phyloP scores from a whole-genome alignment of 1,284 basidiomycete genomes.

The Takashimella koratensis region DNA sequence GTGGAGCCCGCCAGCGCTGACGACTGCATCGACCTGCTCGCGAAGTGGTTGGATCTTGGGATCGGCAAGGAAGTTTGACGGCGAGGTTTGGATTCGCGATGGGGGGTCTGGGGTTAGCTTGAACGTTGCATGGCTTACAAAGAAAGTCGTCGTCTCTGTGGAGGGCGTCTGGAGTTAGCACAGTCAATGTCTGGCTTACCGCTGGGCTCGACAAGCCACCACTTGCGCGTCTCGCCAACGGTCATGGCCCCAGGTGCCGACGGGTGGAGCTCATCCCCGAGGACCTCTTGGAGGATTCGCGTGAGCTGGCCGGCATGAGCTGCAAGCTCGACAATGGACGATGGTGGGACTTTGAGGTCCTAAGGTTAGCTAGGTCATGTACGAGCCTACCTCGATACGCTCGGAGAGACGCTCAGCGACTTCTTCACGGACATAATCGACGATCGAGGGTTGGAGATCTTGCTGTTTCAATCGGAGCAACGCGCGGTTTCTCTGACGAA shows the following conservation, averaged over 20 bases:
- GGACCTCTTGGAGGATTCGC: slow-evolving; percentile 70
- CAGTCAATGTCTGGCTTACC: slow-evolving; percentile 61
- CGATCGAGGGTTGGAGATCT: slow-evolving; percentile 54
- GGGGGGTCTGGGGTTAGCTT: slow-evolving; percentile 16
- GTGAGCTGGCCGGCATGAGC: slow-evolving; percentile 94
- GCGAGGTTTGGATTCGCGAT: slow-evolving; percentile 29
- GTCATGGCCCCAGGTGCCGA: slow-evolving; percentile 8
- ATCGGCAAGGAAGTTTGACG: slow-evolving; percentile 31
- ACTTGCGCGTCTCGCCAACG: slow-evolving; percentile 21
- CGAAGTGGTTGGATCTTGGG: slow-evolving; percentile 53
- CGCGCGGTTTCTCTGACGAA: slow-evolving; percentile 73
- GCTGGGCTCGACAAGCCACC: slow-evolving; percentile 78
- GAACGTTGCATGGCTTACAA: slow-evolving; percentile 15
- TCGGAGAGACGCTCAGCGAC: slow-evolving; percentile 88
- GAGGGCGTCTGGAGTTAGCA: slow-evolving; percentile 53
- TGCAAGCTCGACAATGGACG: slow-evolving; percentile 79
- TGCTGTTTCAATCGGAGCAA: slow-evolving; percentile 59
- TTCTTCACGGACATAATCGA: slow-evolving; percentile 90
- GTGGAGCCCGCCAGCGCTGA: slow-evolving; percentile 86
- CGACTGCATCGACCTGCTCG: slow-evolving; percentile 83
- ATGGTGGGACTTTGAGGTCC: slow-evolving; percentile 87
- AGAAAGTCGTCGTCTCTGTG: slow-evolving; percentile 55
- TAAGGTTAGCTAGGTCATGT: slow-evolving; percentile 39
- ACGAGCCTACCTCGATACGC: slow-evolving; percentile 64
- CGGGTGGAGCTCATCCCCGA: slow-evolving; percentile 64